A percentile compares a stretch with the other conserved stretches of the same genome.
Conservation (phyloP, 2,329 filamentous ascomycete species). For the Curvularia sp. region DNA sequence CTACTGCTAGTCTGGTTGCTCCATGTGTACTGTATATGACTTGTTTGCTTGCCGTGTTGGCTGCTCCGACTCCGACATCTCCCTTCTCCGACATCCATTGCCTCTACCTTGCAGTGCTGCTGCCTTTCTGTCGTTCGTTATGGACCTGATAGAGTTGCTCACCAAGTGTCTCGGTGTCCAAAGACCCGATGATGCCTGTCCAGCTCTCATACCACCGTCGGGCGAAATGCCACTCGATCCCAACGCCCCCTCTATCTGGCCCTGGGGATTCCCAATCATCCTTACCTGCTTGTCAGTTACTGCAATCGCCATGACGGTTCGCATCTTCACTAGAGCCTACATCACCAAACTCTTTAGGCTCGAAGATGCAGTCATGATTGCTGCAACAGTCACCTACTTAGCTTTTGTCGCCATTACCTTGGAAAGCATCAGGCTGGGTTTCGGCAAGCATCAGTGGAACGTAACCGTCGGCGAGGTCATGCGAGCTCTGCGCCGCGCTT, state of each 20-base stretch:
- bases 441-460: conserved; percentile 23
- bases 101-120: conserved; percentile 1
- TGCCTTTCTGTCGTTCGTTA: neutral
- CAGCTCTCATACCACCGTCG: conserved; percentile 15
- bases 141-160: conserved; percentile 6
- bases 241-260: conserved; percentile 11
- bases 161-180: neutral
- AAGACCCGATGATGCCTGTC: conserved; percentile 11
- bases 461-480: conserved; percentile 14
- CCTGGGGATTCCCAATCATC: conserved; percentile 2
- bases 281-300: neutral
- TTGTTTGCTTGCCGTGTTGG: neutral
- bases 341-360: neutral
- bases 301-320: conserved; percentile 2
- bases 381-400: conserved; percentile 5
- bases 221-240: conserved; percentile 20
- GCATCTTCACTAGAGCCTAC: conserved; percentile 11
- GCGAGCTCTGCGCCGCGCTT: conserved; percentile 16
- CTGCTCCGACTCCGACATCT: neutral
- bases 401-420: conserved; percentile 15
- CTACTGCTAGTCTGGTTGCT: neutral
- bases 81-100: neutral
- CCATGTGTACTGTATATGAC: neutral
- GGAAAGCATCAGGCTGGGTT: conserved; percentile 8
- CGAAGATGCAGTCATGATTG: conserved; percentile 5